Evolutionary conservation across 805 yeast species (phyloP), one percentile per base, ranked within the genome.

Genomic region (Kurtzmaniella cleridarum): DNA sequence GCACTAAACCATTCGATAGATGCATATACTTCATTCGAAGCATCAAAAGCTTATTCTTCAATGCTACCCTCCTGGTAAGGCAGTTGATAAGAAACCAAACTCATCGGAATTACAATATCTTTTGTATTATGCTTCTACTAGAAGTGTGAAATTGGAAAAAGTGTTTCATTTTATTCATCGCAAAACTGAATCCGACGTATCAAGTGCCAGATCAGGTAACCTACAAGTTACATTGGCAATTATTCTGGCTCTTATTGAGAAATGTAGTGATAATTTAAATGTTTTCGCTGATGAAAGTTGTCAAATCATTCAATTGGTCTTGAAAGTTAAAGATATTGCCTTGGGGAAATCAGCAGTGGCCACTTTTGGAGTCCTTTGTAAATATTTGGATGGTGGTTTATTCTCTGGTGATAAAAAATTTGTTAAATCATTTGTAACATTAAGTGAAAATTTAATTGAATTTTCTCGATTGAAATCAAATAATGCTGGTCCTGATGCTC

Each of bases 31-130:
- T 51, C 69, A 72, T 33, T 85, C 95, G 2, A 90, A 91, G 57
- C 98, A 90, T 60, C 97, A 90, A 61, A 81, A 86, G 54, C 71
- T 90, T 53, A 85, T 93, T 29, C 75, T 84, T 37, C 95, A 87
- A 59, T 93, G 98, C 66, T 91, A 91, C 59, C 98, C 96, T 5
- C 76, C 93, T 2, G 96, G 97, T 2, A 74, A 88, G 44, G 82
- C 80, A 6, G 74, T 75, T 5, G 98, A 90, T 54, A 90, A 90
- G 64, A 82, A 84, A 51, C 95, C 98, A 12, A 90, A 91, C 58
- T 79, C 95, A 2, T 87, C 95, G 15, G 98, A 93, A 58, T 72
- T 95, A 34, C 83, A 95, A 42, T 88, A 89, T 55, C 70, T 91
- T 48, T 64, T 91, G 26, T 91, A 84, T 67, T 91, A 91, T 59